These are phyloP conservation scores for Limnanthes douglasii DNA, from an alignment of 345 rosid genomes.

Conservation along the genomic window DNA sequence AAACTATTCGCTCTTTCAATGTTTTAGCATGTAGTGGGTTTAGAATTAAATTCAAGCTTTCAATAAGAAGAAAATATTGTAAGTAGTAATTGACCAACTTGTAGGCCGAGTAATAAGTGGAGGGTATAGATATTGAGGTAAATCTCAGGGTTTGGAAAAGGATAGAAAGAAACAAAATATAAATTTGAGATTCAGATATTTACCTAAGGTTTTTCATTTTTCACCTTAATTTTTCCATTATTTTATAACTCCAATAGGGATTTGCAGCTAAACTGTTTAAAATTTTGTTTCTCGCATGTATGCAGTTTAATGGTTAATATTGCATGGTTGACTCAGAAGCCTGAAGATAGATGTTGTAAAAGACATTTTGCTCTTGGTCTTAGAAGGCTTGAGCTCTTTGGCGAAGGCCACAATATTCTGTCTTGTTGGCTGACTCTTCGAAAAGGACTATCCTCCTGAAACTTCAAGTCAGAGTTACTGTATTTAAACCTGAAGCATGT, in stretches of 20 bases:
- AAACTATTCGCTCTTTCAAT: too few relatives aligned
- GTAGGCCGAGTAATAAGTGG: too few relatives aligned
- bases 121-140: too few relatives aligned
- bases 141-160: too few relatives aligned
- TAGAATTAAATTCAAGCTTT: too few relatives aligned
- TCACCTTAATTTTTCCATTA: neutral
- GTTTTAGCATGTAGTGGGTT: too few relatives aligned
- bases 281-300: neutral
- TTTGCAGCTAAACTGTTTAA: neutral
- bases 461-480: conserved; percentile 68
- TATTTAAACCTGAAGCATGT: neutral
- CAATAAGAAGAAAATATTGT: too few relatives aligned
- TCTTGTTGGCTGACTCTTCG: conserved; percentile 95
- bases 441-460: conserved; percentile 73
- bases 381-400: conserved; percentile 94
- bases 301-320: too few relatives aligned
- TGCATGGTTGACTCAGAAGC: conserved; percentile 90
- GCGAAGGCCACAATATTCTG: conserved; percentile 93
- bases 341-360: conserved; percentile 95
- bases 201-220: too few relatives aligned
- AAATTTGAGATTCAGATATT: too few relatives aligned
- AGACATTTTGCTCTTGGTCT: conserved; percentile 95
- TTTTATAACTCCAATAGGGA: neutral
- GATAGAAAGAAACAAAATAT: too few relatives aligned
- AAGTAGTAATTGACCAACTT: too few relatives aligned